phyloP scores from a whole-genome alignment of 352 stramenopile genomes.

The Pythium grandisporangium region DNA sequence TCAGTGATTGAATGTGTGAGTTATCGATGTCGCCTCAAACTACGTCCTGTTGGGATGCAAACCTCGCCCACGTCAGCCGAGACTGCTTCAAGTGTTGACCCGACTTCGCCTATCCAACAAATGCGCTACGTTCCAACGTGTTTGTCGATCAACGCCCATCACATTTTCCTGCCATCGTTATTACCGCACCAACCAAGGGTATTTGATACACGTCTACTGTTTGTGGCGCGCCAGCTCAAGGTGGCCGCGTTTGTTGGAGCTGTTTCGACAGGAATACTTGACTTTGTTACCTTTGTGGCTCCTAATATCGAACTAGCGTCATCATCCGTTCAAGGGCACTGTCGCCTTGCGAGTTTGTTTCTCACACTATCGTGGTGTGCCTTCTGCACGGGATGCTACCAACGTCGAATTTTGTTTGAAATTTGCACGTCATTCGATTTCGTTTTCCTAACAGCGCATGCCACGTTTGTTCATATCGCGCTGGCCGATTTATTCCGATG shows the following conservation, averaged over 20 bases:
- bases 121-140: not conserved
- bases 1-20: constrained; percentile 1
- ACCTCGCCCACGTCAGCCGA: no score
- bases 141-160: not conserved
- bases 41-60: no score
- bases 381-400: constrained; percentile 1
- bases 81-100: no score
- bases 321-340: no score
- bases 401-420: not conserved
- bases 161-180: not conserved
- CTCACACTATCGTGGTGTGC: not conserved
- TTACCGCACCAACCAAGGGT: no score
- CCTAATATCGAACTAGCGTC: no score
- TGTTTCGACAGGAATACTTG: no score
- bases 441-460: not conserved
- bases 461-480: not conserved
- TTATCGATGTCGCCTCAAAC: not conserved
- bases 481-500: not conserved
- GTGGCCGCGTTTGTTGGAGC: no score
- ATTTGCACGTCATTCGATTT: not conserved
- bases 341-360: not conserved
- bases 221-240: no score
- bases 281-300: no score
- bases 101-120: not conserved
- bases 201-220: no score